Base-by-base conservation (phyloP, 108 stramenopile genomes). In the Conticribra weissflogii region DNA sequence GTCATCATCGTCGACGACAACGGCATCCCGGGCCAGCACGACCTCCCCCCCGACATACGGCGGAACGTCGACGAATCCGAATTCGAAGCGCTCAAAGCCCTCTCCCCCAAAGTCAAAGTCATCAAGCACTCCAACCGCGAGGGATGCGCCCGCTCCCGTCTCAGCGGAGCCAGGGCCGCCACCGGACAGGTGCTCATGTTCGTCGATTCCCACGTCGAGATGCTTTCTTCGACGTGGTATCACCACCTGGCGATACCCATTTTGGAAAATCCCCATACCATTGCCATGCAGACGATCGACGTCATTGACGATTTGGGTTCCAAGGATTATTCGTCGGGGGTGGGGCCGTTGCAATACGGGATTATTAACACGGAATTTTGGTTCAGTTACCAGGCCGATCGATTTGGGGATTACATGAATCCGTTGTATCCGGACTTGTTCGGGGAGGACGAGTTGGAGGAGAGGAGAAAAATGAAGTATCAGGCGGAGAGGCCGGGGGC, bases 1-100 rank as follows among this genome's bases (percentile, higher is more conserved):
- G 72, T 83, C 25, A 76, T 83, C 19, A 53, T 83, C 0, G 82
- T 83, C 0, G 82, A 83, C 46, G 82, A 83, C 54, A 83, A 83
- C 50, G 82, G 82, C 25, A 64, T 69, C 5, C 76, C 76, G 0
- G 76, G 72, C 2, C 57, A 68, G 31, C 68, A 77, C 36, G 76
- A 66, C 0, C 63, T 77, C 14, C 76, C 67, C 5, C 24, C 45
- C 17, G 56, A 79, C 29, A 73, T 79, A 31, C 78, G 78, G 8
- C 32, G 57, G 4, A 71, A 75, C 50, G 81, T 78, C 59, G 63
- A 82, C 28, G 77, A 82, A 30, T 19, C 18, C 8, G 72, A 79
- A 71, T 74, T 54, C 33, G 66, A 60, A 8, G 55, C 65, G 18
- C 41, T 75, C 44, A 50, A 68, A 56, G 46, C 63, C n/a, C 63